phyloP scores from a whole-genome alignment of 208 protist genomes.

The Borovskyia barvae region DNA sequence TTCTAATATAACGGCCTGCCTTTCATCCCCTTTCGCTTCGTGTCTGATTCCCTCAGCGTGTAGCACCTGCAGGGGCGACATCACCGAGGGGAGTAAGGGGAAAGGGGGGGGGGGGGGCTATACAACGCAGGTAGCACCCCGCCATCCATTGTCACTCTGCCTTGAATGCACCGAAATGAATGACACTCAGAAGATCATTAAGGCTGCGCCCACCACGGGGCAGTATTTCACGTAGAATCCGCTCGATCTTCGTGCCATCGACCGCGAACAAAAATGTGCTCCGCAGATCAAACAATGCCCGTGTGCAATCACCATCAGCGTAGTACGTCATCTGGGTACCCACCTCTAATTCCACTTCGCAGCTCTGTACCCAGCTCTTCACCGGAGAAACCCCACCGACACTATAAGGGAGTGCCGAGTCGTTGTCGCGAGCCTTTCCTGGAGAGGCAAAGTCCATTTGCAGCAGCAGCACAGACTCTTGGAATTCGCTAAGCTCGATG shows the following conservation, averaged over 20 bases:
- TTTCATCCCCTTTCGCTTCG: too few relatives aligned
- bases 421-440: not conserved
- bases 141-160: not conserved
- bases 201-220: conserved; percentile 14
- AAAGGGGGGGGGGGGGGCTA: not conserved
- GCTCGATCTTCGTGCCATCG: conserved; percentile 29
- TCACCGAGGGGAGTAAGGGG: not conserved
- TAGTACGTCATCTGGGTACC: conserved; percentile 52
- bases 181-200: conserved; percentile 23
- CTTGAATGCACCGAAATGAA: conserved; percentile 38
- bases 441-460: conserved; percentile 17
- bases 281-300: conserved; percentile 34
- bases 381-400: conserved; percentile 29
- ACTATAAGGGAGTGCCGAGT: not conserved
- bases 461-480: conserved; percentile 35
- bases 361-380: conserved; percentile 13
- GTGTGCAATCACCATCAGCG: conserved; percentile 18
- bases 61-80: not conserved
- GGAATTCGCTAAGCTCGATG: conserved; percentile 50
- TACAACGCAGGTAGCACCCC: too few relatives aligned
- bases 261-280: conserved; percentile 32
- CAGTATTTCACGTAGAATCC: conserved; percentile 42
- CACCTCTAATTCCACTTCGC: conserved; percentile 21
- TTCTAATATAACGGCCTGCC: too few relatives aligned
- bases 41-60: too few relatives aligned